A percentile compares a stretch with the other conserved stretches of the same genome.
Conservation (phyloP, 768 basidiomycete genomes). For the Lactifluus hygrophoroides region DNA sequence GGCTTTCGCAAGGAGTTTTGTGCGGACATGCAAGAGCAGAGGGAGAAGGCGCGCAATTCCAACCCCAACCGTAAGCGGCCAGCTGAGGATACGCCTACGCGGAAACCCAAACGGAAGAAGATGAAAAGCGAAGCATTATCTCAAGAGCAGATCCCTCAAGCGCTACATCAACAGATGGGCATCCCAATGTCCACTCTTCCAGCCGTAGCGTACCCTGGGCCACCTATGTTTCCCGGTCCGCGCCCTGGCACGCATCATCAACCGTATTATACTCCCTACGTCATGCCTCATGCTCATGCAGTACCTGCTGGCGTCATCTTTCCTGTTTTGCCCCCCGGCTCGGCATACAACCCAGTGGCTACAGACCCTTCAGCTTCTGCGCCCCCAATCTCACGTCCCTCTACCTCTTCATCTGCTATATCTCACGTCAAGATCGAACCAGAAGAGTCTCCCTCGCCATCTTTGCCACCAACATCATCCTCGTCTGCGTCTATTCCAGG, state of each 20-base stretch:
- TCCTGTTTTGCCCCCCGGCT: slow-evolving; percentile 56
- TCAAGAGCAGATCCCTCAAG: slow-evolving; percentile 3
- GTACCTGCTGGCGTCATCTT: slow-evolving; percentile 60
- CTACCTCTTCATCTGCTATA: slow-evolving; percentile 12
- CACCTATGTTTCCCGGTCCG: slow-evolving; percentile 25
- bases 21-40: slow-evolving; percentile 31
- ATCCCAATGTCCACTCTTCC: slow-evolving; percentile 20
- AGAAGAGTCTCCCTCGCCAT: slow-evolving; percentile 17
- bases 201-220: slow-evolving; percentile 23
- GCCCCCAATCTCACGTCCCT: slow-evolving; percentile 1
- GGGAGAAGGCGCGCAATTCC: slow-evolving; percentile 19
- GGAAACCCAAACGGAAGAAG: slow-evolving; percentile 28
- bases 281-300: slow-evolving; percentile 34
- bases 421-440: slow-evolving; percentile 11
- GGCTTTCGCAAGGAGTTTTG: slow-evolving; percentile 65
- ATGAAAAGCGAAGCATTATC: slow-evolving; percentile 15
- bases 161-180: slow-evolving; percentile 8
- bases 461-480: slow-evolving; percentile 14
- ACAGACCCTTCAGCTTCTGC: slow-evolving; percentile 12
- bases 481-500: slow-evolving; percentile 19
- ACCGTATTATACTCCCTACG: slow-evolving; percentile 44
- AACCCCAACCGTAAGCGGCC: slow-evolving; percentile 16
- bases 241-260: slow-evolving; percentile 54
- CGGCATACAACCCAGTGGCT: slow-evolving; percentile 30
- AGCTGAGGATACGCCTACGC: slow-evolving; percentile 18